Percentiles rank a stretch among this genome's conserved stretches.
Evolutionary conservation across 2,329 filamentous ascomycete species (phyloP).

Genomic region (Hirsutella rhossiliensis): DNA sequence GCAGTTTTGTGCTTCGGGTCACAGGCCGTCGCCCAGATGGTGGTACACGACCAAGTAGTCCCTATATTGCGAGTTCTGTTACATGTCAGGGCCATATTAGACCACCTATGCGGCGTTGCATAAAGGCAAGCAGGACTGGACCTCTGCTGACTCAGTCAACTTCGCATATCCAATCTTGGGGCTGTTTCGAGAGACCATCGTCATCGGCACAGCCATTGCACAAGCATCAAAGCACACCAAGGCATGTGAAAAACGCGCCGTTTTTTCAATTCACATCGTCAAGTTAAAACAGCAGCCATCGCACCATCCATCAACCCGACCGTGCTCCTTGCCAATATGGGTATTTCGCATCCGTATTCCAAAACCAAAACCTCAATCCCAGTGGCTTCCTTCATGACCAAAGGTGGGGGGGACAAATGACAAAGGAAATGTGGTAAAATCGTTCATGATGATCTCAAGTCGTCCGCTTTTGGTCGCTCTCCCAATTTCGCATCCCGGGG

Average conservation of each 20-base stretch:
- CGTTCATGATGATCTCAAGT: background rate
- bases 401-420: background rate
- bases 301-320: background rate
- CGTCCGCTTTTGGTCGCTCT: background rate
- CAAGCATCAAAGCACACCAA: background rate
- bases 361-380: background rate
- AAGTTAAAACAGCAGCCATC: background rate
- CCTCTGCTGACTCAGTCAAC: no score
- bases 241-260: background rate
- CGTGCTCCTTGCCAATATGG: slow-evolving; percentile 1
- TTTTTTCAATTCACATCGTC: background rate
- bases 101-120: no score
- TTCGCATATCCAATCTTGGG: no score
- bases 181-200: no score
- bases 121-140: no score
- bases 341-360: slow-evolving; percentile 1
- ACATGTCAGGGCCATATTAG: no score
- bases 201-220: no score
- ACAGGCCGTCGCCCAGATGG: no score
- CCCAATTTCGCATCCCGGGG: background rate
- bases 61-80: no score
- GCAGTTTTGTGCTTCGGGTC: no score
- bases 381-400: background rate
- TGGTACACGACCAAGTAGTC: no score
- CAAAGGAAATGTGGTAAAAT: background rate